A percentile compares a stretch with the other conserved stretches of the same genome.
Evolutionary conservation across 495 filamentous ascomycete species (phyloP).

Genomic region (Aspergillus kassunensis): DNA sequence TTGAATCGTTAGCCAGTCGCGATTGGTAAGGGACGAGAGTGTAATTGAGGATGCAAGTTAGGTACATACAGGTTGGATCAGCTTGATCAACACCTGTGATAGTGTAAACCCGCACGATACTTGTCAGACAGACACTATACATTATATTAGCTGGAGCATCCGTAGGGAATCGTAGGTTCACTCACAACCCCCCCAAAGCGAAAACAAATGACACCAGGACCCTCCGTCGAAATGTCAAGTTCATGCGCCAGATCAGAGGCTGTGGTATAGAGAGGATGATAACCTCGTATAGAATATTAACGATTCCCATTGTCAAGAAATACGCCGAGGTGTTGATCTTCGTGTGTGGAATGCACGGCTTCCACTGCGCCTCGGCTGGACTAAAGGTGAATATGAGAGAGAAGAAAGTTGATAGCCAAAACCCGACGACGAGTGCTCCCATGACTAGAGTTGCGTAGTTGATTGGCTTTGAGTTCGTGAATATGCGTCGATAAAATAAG

Average conservation of each 20-base stretch:
- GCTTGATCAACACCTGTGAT: too few relatives aligned
- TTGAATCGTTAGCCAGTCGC: too few relatives aligned
- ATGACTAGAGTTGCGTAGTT: not conserved
- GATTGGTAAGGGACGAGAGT: too few relatives aligned
- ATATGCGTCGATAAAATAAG: not conserved
- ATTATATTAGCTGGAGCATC: too few relatives aligned
- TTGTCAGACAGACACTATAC: too few relatives aligned
- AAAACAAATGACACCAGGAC: not conserved
- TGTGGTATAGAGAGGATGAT: not conserved
- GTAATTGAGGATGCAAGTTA: too few relatives aligned
- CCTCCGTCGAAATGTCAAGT: not conserved
- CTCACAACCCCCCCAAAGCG: not conserved
- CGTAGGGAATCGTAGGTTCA: not conserved
- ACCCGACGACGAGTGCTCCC: not conserved
- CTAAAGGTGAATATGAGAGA: not conserved
- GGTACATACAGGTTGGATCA: too few relatives aligned
- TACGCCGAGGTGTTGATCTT: not conserved
- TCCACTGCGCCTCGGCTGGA: slow-evolving; percentile 2
- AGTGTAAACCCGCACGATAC: too few relatives aligned
- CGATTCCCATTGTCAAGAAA: not conserved
- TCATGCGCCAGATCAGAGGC: not conserved
- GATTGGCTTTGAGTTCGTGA: not conserved
- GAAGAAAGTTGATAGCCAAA: not conserved
- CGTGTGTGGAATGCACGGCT: not conserved
- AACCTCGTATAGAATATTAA: not conserved